Evolutionary conservation across 1,284 basidiomycete genomes (phyloP), one percentile per base, ranked within the genome.

Genomic region (Ceratobasidium sp.): DNA sequence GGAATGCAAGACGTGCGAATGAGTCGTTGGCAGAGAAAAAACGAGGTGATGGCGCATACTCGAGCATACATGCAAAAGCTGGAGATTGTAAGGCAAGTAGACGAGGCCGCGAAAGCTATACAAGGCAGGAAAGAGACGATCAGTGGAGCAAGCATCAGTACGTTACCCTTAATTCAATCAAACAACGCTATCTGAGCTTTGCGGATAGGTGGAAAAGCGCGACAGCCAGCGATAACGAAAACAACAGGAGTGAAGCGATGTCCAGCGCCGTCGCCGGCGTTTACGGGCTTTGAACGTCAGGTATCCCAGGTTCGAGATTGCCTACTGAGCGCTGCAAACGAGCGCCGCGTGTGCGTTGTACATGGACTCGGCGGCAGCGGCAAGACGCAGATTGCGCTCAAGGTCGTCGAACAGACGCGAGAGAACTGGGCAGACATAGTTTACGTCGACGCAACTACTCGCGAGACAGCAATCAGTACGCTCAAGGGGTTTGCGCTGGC

Each of bases 381-480:
- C 23, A 67, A 67, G n/a, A 67, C 64, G 23, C 42, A 67, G 23
- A 26, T 44, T 13, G 64, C 40, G 0, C 64, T 67, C 39, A 67
- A 67, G 64, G 42, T 23, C 7, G 15, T 67, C 15, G 64, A 67
- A 9, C 42, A 26, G 23, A 67, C 64, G 1, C 6, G 23, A 15
- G 42, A 67, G 3, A 18, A n/a, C 13, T 67, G 64, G 64, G 2
- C 64, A 10, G 39, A 77, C n/a, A 40, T 77, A 18, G 20, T 77
- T 33, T 77, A 66, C 51, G 26, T 70, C 13, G 53, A 77, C 42
- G 76, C 66, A 2, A 58, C 13, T 18, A 71, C 76, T 18, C 20
- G 39, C 26, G 23, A 7, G n/a, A 13, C 46, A 18, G 46, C 46
- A 10, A 49, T 49, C 46, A 49, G 46, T 12, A 46, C 55, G 39